Conservation (phyloP, 108 stramenopile genomes). For the Nitzschia sp. region DNA sequence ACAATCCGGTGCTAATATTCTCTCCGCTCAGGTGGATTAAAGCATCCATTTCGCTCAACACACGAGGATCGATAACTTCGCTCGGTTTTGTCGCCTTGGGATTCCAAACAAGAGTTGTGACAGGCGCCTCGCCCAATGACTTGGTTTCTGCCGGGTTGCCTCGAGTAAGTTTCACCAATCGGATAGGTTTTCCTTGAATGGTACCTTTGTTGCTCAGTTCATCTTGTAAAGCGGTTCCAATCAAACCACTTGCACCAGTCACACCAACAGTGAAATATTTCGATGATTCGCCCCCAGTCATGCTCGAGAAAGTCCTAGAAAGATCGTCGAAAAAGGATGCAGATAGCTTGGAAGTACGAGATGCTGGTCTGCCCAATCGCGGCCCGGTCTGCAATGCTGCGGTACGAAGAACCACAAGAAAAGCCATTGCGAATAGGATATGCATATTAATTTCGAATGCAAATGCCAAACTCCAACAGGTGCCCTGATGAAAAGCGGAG, state of each 20-base stretch:
- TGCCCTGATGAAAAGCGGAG: no score
- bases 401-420: slow-evolving; percentile 3
- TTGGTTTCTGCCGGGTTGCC: slow-evolving; percentile 16
- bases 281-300: slow-evolving; percentile 5
- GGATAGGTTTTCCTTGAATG: slow-evolving; percentile 54
- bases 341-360: neutral
- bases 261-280: slow-evolving; percentile 55
- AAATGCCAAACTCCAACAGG: no score
- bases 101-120: slow-evolving; percentile 43
- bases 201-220: slow-evolving; percentile 29
- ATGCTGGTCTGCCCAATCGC: neutral
- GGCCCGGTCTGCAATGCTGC: neutral
- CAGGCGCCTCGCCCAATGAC: slow-evolving; percentile 1
- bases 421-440: neutral
- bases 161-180: slow-evolving; percentile 31
- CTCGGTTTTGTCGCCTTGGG: slow-evolving; percentile 23
- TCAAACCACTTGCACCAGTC: slow-evolving; percentile 49
- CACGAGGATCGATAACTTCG: slow-evolving; percentile 29
- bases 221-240: slow-evolving; percentile 52
- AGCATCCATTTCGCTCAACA: slow-evolving; percentile 41
- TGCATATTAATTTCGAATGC: no score
- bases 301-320: slow-evolving; percentile 9
- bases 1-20: slow-evolving; percentile 50
- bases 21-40: slow-evolving; percentile 54
- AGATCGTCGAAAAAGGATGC: slow-evolving; percentile 23